Evolutionary conservation across 768 basidiomycete species (phyloP), one percentile per base, ranked within the genome.

Genomic region (Boletus speciosus): DNA sequence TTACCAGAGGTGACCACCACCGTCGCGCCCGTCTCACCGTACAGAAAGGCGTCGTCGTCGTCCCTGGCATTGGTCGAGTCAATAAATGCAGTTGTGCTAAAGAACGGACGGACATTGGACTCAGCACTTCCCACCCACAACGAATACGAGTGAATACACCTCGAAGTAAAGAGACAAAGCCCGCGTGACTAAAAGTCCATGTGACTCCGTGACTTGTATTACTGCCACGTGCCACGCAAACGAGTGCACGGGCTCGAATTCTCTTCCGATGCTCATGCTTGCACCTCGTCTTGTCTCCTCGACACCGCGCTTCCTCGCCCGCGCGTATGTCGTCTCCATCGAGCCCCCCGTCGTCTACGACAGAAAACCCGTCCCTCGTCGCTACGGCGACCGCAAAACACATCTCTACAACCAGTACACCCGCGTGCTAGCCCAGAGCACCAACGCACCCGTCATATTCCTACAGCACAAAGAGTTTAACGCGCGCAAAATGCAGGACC

Each of bases 371-470:
- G 69, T 71, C 27, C 82, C 84, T 0, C 88, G 93, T 40, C 76
- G 81, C 55, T 94, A 92, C 68, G 79, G 79, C 47, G 81, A 83
- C 66, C 87, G 89, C 68, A 97, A 95, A 70, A 77, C 84, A 2
- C 85, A 82, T 71, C 84, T 92, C 68, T 91, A 85, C 74, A 79
- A 83, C 73, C 85, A 87, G 72, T 93, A 93, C 77, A 76, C 79
- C 52, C 79, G 78, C 62, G 81, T 96, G 58, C 79, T 96, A 64
- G 71, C 81, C 53, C 73, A 76, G 49, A 81, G 80, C 66, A 61
- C 71, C 23, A 69, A 76, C 36, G 75, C 82, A 0, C 85, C 92
- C 32, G 73, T 93, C 66, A 74, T 97, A 59, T 79, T 96, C 72
- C 82, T 96, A 55, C 79, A 84, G 48, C 91, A 93, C 69, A 76